phyloP scores from a whole-genome alignment of 768 basidiomycete genomes.

The Terana coerulea region DNA sequence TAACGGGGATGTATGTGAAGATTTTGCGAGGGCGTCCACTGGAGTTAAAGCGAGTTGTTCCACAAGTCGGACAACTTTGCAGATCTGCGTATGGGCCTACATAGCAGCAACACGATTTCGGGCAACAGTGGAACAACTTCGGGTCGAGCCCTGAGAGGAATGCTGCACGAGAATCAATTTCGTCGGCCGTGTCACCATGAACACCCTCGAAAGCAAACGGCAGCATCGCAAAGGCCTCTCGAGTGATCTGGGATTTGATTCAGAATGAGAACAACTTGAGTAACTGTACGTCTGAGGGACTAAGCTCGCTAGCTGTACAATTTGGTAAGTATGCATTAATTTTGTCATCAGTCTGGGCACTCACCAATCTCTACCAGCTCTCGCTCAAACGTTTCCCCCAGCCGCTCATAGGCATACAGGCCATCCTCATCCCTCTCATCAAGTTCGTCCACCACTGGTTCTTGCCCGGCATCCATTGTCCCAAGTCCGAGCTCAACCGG shows the following conservation, averaged over 20 bases:
- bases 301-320: neutral
- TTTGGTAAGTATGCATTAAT: neutral
- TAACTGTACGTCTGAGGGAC: neutral
- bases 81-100: conserved; percentile 28
- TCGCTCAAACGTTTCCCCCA: neutral
- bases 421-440: neutral
- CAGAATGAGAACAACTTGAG: neutral
- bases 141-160: conserved; percentile 33
- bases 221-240: neutral
- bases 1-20: conserved; percentile 38
- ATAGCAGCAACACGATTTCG: conserved; percentile 38
- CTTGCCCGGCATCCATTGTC: neutral
- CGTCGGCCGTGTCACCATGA: neutral
- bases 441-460: neutral
- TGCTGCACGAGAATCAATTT: conserved; percentile 17
- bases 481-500: neutral
- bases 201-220: neutral
- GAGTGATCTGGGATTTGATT: neutral
- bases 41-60: conserved; percentile 22
- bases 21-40: conserved; percentile 21
- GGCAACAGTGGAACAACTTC: conserved; percentile 38
- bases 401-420: neutral
- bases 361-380: conserved; percentile 1
- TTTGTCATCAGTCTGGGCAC: neutral
- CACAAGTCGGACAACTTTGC: conserved; percentile 34